These are phyloP conservation scores for Musa balbisiana DNA, from an alignment of 202 grass and related monocot genomes.

Conservation along the genomic window DNA sequence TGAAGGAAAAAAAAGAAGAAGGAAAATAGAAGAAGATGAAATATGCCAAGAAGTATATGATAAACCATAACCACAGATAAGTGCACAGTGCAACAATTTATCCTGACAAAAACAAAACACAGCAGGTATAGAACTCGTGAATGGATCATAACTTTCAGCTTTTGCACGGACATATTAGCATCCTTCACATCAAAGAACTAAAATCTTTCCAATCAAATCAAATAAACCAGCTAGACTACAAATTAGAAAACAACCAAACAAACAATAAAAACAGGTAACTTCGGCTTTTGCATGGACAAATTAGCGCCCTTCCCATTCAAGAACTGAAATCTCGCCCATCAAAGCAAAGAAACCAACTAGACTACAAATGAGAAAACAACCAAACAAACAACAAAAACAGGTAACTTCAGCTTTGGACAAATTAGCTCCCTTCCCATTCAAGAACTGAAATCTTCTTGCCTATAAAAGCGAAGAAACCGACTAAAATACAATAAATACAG, in stretches of 20 bases:
- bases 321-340: not conserved
- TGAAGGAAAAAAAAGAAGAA: constrained; percentile 25
- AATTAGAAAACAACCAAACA: not conserved
- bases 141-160: not conserved
- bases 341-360: not conserved
- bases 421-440: not conserved
- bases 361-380: not conserved
- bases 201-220: not conserved
- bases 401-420: not conserved
- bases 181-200: not conserved
- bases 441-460: not conserved
- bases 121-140: not conserved
- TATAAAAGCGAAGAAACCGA: not conserved
- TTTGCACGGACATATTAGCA: not conserved
- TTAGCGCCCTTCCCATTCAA: not conserved
- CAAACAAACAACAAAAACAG: no score
- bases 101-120: not conserved
- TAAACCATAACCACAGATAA: not conserved
- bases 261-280: not conserved
- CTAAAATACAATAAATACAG: not conserved
- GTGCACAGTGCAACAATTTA: not conserved
- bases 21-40: not conserved
- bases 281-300: not conserved
- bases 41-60: no score
- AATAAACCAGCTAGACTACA: not conserved